Conservation (phyloP, 2,329 filamentous ascomycete genomes). For the Fusarium proliferatum region DNA sequence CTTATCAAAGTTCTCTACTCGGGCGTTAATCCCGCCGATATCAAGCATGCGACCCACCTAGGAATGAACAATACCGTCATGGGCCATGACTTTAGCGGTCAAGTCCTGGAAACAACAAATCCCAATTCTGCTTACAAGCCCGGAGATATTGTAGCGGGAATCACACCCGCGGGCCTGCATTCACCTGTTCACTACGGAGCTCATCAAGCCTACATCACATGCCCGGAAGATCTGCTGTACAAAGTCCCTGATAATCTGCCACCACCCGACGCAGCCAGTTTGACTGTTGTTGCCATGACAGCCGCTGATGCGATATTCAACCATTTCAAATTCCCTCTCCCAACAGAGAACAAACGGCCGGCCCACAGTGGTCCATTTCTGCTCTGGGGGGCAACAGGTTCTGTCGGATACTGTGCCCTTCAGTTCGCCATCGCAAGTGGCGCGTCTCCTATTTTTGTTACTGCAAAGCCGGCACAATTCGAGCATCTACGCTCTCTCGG, state of each 20-base stretch:
- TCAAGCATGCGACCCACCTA: background rate
- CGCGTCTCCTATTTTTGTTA: background rate
- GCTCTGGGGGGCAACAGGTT: background rate
- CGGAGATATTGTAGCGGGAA: background rate
- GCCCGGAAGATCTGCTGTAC: background rate
- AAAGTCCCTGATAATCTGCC: background rate
- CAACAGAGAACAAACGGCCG: fast-evolving
- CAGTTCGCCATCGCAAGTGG: background rate
- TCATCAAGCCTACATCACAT: background rate
- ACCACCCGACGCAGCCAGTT: background rate
- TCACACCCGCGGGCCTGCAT: background rate
- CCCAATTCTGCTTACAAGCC: background rate
- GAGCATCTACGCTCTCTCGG: background rate
- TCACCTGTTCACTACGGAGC: background rate
- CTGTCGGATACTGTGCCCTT: background rate
- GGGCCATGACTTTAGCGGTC: background rate
- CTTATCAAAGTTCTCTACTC: background rate
- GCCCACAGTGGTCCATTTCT: fast-evolving
- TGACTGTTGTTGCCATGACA: background rate
- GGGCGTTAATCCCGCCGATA: background rate
- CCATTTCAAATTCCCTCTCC: background rate
- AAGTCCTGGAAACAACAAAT: background rate
- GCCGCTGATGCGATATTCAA: background rate
- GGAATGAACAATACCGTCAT: background rate
- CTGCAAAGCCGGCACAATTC: background rate